phyloP scores from a whole-genome alignment of 1,139 yeast species.

The Kurtzmaniella quercitrusa region DNA sequence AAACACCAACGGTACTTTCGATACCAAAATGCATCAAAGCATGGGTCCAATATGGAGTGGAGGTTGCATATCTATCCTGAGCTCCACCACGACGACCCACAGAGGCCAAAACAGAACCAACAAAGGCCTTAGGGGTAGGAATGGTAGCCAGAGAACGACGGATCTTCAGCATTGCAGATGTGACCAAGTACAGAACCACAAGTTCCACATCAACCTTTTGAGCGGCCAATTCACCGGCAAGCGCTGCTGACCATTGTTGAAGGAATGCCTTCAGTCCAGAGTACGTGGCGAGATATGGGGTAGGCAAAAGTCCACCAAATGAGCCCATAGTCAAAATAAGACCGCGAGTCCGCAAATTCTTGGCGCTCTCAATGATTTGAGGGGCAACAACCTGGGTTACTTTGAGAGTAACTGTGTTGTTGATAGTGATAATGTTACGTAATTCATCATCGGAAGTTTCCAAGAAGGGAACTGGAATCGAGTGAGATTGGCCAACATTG shows the following conservation, averaged over 20 bases:
- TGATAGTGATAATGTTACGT: slow-evolving; percentile 75
- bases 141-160: slow-evolving; percentile 68
- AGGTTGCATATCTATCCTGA: slow-evolving; percentile 81
- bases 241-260: slow-evolving; percentile 87
- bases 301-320: slow-evolving; percentile 89
- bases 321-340: slow-evolving; percentile 94
- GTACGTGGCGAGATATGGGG: slow-evolving; percentile 88
- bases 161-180: slow-evolving; percentile 94
- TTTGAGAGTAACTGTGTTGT: slow-evolving; percentile 78
- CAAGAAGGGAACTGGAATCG: slow-evolving; percentile 88
- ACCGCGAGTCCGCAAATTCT: slow-evolving; percentile 47
- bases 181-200: slow-evolving; percentile 84
- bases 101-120: slow-evolving; percentile 56
- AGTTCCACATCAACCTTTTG: slow-evolving; percentile 80
- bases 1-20: slow-evolving; percentile 78
- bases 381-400: slow-evolving; percentile 80
- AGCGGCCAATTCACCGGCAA: slow-evolving; percentile 77
- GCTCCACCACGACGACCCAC: slow-evolving; percentile 91
- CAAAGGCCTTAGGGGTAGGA: slow-evolving; percentile 82
- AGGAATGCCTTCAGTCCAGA: slow-evolving; percentile 95
- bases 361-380: slow-evolving; percentile 50
- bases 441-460: slow-evolving; percentile 76
- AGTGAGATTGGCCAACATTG: slow-evolving; percentile 93
- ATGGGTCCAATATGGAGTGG: slow-evolving; percentile 92
- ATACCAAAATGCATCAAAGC: slow-evolving; percentile 87